A percentile compares a stretch with the other conserved stretches of the same genome.
phyloP scores from a whole-genome alignment of 2,329 filamentous ascomycete genomes.

The Nannizzia gypsea region DNA sequence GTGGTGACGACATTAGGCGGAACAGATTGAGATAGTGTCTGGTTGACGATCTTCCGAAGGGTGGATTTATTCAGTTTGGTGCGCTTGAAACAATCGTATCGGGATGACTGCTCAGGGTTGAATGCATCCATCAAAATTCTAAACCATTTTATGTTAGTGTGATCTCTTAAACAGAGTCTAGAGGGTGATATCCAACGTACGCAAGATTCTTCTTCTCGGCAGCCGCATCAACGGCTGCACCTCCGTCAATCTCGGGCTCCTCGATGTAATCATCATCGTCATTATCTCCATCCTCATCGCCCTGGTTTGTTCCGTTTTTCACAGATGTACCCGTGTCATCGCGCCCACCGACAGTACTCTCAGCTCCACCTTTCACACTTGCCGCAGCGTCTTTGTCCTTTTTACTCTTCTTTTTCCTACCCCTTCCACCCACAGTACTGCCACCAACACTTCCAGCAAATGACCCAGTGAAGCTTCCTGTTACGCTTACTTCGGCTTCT shows the following conservation, averaged over 20 bases:
- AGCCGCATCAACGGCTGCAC: slow-evolving; percentile 39
- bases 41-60: slow-evolving; percentile 49
- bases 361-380: slow-evolving; percentile 18
- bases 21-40: slow-evolving; percentile 55
- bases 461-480: slow-evolving; percentile 34
- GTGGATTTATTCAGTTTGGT: slow-evolving; percentile 40
- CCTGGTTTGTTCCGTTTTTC: slow-evolving; percentile 18
- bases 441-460: slow-evolving; percentile 30
- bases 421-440: slow-evolving; percentile 18
- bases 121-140: slow-evolving; percentile 38
- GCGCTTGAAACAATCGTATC: slow-evolving; percentile 40
- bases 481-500: slow-evolving; percentile 28
- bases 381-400: slow-evolving; percentile 22
- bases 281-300: slow-evolving; percentile 35
- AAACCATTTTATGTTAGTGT: slow-evolving; percentile 14
- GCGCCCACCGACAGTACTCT: slow-evolving; percentile 21
- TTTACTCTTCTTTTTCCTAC: slow-evolving; percentile 21
- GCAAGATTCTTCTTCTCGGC: slow-evolving; percentile 42
- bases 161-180: neutral
- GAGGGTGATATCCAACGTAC: slow-evolving; percentile 23
- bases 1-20: slow-evolving; percentile 52
- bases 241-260: slow-evolving; percentile 37
- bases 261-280: slow-evolving; percentile 41
- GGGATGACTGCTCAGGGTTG: slow-evolving; percentile 36
- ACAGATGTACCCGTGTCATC: slow-evolving; percentile 16